These are phyloP conservation scores for Cryptococcus wingfieldii DNA, from an alignment of 1,284 basidiomycete genomes.

Conservation along the genomic window DNA sequence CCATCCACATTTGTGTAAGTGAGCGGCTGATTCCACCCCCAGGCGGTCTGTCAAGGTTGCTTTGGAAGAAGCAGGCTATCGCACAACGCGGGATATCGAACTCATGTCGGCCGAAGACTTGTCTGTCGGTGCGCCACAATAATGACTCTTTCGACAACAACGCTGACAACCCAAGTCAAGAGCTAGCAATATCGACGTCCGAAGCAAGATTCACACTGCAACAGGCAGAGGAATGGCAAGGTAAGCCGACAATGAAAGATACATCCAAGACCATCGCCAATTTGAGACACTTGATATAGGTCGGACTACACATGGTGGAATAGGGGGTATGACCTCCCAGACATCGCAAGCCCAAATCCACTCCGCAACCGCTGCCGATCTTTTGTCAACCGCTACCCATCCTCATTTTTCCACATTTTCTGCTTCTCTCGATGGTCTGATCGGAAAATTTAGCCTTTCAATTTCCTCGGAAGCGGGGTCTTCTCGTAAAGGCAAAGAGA, in stretches of 20 bases:
- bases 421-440: slow-evolving; percentile 31
- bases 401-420: slow-evolving; percentile 36
- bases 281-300: neutral
- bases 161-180: slow-evolving; percentile 7
- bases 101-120: slow-evolving; percentile 24
- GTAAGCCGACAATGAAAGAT: too few relatives aligned
- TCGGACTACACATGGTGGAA: neutral
- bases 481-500: slow-evolving; percentile 17
- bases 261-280: neutral
- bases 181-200: slow-evolving; percentile 27
- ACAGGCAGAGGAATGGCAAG: neutral
- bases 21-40: neutral
- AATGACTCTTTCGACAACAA: neutral
- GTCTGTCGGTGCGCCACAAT: slow-evolving; percentile 25
- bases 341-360: slow-evolving; percentile 5
- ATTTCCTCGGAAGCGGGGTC: neutral
- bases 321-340: neutral
- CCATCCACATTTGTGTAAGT: too few relatives aligned
- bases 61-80: slow-evolving; percentile 39
- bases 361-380: slow-evolving; percentile 27
- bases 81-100: slow-evolving; percentile 25
- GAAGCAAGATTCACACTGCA: slow-evolving; percentile 33
- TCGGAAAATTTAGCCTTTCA: slow-evolving; percentile 7
- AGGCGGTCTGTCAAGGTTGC: slow-evolving; percentile 32
- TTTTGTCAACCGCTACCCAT: slow-evolving; percentile 14